Evolutionary conservation across 2,329 filamentous ascomycete species (phyloP).

Genomic region (Gaeumannomyces sp.): DNA sequence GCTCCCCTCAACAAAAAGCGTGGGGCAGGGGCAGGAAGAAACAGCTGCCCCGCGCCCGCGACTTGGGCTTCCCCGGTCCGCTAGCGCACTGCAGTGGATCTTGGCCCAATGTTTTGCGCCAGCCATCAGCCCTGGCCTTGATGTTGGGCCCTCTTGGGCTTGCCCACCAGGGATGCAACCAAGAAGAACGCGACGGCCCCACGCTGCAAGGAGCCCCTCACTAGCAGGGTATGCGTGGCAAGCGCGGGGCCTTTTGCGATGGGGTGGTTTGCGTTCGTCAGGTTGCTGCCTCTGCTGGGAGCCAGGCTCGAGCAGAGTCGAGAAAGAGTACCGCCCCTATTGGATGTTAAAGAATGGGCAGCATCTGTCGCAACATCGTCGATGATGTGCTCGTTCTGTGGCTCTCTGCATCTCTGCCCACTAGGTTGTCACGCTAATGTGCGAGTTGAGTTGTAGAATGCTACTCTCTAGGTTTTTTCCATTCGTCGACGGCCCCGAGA

Average conservation of each 20-base stretch:
- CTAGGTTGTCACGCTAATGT: too few relatives aligned
- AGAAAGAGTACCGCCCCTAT: background rate
- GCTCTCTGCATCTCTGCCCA: background rate
- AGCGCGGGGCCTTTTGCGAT: background rate
- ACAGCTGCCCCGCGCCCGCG: background rate
- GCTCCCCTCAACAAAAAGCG: background rate
- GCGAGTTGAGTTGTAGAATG: too few relatives aligned
- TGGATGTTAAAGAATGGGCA: background rate
- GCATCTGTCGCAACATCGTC: background rate
- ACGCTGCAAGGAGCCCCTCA: background rate
- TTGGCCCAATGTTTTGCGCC: background rate
- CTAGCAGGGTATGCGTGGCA: background rate
- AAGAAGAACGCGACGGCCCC: background rate
- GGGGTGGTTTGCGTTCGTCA: background rate
- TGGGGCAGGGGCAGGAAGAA: background rate
- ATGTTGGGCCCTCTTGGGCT: background rate
- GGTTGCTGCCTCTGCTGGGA: background rate
- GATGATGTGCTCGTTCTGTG: too few relatives aligned
- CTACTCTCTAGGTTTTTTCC: too few relatives aligned
- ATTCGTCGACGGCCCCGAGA: too few relatives aligned
- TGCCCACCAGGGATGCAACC: background rate
- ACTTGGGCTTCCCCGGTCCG: background rate
- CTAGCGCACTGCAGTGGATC: background rate
- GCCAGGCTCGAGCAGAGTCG: background rate
- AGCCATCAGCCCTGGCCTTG: background rate